Evolutionary conservation across 169 alveolate species (phyloP).

Genomic region (Perkinsus chesapeaki): DNA sequence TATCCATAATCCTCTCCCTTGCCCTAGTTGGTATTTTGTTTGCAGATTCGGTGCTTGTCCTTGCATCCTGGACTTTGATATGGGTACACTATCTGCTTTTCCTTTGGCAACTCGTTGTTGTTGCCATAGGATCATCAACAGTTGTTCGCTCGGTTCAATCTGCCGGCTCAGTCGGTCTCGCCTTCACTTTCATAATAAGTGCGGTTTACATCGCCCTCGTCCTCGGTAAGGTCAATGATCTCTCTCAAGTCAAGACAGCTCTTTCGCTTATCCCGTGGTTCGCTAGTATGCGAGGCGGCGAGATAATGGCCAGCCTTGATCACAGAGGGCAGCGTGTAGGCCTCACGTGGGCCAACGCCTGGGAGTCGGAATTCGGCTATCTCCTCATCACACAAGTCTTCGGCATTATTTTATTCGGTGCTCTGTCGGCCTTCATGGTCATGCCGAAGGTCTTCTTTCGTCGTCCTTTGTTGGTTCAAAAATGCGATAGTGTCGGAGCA

Average conservation of each 20-base stretch:
- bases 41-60: not conserved
- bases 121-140: not conserved
- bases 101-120: not conserved
- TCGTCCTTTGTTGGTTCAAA: too few relatives aligned
- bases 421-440: too few relatives aligned
- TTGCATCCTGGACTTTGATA: not conserved
- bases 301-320: not conserved
- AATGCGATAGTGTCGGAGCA: too few relatives aligned
- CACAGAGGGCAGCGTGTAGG: not conserved
- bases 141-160: not conserved
- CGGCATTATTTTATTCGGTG: conserved; percentile 24
- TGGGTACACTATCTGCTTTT: not conserved
- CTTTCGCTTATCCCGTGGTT: not conserved
- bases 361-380: not conserved
- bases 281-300: not conserved
- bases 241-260: not conserved
- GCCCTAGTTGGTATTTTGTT: not conserved
- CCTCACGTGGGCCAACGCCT: not conserved
- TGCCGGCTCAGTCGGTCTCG: not conserved
- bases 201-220: not conserved
- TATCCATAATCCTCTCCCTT: conserved; percentile 41
- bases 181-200: not conserved
- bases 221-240: not conserved
- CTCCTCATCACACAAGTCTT: not conserved
- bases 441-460: conserved; percentile 53